Evolutionary conservation across 1,139 yeast genomes (phyloP), one percentile per base, ranked within the genome.

Genomic region (Nakaseomyces bracarensis): DNA sequence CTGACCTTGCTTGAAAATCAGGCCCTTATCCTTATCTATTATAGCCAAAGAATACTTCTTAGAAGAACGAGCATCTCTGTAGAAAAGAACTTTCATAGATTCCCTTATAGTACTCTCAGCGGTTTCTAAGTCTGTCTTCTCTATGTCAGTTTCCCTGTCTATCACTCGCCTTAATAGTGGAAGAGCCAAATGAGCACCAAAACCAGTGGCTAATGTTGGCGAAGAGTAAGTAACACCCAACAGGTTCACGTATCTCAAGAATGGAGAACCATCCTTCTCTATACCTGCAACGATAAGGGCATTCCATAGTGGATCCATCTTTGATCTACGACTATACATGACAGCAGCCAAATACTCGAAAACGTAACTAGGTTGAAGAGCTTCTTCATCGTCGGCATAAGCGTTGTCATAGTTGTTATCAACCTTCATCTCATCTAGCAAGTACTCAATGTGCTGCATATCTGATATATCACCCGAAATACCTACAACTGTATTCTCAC

Each of bases 261-360:
- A 84, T 41, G 85, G 82, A 35, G 75, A 75, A 31, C 76, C 80
- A 46, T 78, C 29, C 10, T 36, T 80, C 60, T 81, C 82, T 54
- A 82, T 74, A 4, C 97, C 99, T 8, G 89, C 96, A 41, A 91
- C 96, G 45, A 93, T 71, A 31, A 85, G 69, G 0, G 97, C 84
- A 65, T 91, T 93, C 98, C 98, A 93, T 50, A 87, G 72, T 19
- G 99, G 99, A 62, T 93, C 77, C 91, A 93, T 80, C 65, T 89
- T 86, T 41, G 84, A 75, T 65, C 99, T 78, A 65, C 97, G 79
- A 53, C 76, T 72, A 67, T 93, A 93, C 72, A 89, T 72, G 36
- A 89, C 82, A 49, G 83, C 77, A 38, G 93, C 78, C 52, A 93
- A 70, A 62, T 87, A 91, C 61, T 85, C 93, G 63, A 85, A 94